Evolutionary conservation across 2,329 filamentous ascomycete species (phyloP), one percentile per base, ranked within the genome.

Genomic region (Stylonectria norvegica): DNA sequence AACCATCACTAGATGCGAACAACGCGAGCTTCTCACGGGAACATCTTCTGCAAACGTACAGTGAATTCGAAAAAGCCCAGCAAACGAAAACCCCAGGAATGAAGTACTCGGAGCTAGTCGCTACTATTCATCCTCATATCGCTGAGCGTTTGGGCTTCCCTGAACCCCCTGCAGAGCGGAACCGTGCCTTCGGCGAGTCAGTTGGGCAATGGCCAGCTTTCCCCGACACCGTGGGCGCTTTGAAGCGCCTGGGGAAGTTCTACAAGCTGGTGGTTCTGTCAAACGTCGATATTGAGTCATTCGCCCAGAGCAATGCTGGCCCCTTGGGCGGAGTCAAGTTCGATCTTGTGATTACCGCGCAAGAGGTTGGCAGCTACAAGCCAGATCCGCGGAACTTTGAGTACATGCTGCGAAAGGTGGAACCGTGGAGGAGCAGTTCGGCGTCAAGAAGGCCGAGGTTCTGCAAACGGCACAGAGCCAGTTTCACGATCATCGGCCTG

Each of bases 281-380:
- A 12, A 81, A 81, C 46, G 71, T 79, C 2, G 76, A 79, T 53
- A 63, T 65, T 8, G 61, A 52, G 1, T 75, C 72, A 0, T 80
- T 81, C 51, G 51, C 60, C 0, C 39, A 37, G 12, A 68, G 62
- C 0, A 63, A 69, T 5, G 55, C 61, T 3, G 68, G 72, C 0
- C 69, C 72, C 0, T 58, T 81, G 6, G 50, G 67, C 23, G 69
- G 69, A 2, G 67, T 74, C 18, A 47, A 66, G 3, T 71, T 86
- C 54, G 79, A 84, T 51, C 68, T 72, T 5, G 65, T 85, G 27
- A 73, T 82, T 56, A 86, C 81, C 0, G 84, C 84, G 1, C 68
- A 87, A 59, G 79, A 85, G 30, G 75, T 87, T 25, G 82, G 83
- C 0, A 74, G 70, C 5, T 88, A 87, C 58, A 88, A 88, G 63